These are phyloP conservation scores for Tetrapisispora pingtungensis DNA, from an alignment of 805 yeast species.

Conservation along the genomic window DNA sequence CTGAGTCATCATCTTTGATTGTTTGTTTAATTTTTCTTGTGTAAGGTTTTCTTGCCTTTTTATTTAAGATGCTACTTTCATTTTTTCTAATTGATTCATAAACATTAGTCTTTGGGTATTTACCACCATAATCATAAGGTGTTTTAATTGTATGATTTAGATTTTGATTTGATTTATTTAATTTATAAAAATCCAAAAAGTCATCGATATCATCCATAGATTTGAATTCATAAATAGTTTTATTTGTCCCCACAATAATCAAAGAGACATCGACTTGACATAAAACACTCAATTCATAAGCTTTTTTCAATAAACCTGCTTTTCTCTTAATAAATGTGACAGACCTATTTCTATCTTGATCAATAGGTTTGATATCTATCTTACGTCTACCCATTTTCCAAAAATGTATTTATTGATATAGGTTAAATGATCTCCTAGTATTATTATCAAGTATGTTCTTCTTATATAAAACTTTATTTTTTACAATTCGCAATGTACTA, in stretches of 20 bases:
- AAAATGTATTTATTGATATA: too few species aligned
- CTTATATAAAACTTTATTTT: too few species aligned
- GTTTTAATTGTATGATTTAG: slow-evolving; percentile 7
- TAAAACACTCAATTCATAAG: slow-evolving; percentile 59
- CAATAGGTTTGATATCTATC: slow-evolving; percentile 82
- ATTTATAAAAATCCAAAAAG: slow-evolving; percentile 35
- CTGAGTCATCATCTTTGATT: background rate
- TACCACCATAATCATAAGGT: slow-evolving; percentile 62
- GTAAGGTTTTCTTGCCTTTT: slow-evolving; percentile 4
- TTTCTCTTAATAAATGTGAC: slow-evolving; percentile 84
- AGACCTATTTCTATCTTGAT: slow-evolving; percentile 68
- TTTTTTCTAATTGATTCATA: slow-evolving; percentile 4
- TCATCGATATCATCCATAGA: slow-evolving; percentile 50
- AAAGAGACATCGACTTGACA: slow-evolving; percentile 93
- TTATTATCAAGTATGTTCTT: too few species aligned
- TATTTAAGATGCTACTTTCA: slow-evolving; percentile 2
- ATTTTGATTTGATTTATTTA: slow-evolving; percentile 9
- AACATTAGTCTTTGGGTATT: slow-evolving; percentile 28
- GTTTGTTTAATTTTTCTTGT: slow-evolving; percentile 1
- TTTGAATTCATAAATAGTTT: slow-evolving; percentile 76
- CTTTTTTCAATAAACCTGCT: slow-evolving; percentile 77
- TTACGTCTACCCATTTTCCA: slow-evolving; percentile 86
- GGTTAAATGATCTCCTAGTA: too few species aligned
- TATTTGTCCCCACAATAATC: slow-evolving; percentile 72
- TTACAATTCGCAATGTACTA: too few species aligned